A percentile compares a stretch with the other conserved stretches of the same genome.
phyloP scores from a whole-genome alignment of 2,329 filamentous ascomycete species.

The Colletotrichum zoysiae region DNA sequence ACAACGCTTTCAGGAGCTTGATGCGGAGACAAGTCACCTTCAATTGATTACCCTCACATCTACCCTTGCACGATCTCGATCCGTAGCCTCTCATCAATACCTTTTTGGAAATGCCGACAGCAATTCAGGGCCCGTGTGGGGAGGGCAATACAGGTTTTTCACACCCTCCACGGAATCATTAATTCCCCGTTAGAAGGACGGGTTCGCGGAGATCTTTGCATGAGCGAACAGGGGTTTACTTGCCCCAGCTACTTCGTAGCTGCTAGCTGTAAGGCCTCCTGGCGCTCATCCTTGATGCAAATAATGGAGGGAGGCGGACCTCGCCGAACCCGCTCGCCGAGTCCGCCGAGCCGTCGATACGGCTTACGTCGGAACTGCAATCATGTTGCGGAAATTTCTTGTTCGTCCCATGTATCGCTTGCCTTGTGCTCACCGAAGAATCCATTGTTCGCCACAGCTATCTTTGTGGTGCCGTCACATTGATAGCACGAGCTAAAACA shows the following conservation, averaged over 20 bases:
- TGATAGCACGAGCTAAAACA: conserved; percentile 25
- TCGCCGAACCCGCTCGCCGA: neutral
- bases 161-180: no score
- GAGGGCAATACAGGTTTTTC: neutral
- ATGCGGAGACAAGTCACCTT: conserved; percentile 80
- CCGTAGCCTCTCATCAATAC: neutral
- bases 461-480: conserved; percentile 22
- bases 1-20: conserved; percentile 83
- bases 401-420: conserved; percentile 2
- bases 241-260: neutral
- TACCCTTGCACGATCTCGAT: neutral
- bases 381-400: neutral
- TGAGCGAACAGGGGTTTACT: neutral
- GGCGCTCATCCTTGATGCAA: conserved; percentile 4
- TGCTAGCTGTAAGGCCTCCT: neutral
- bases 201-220: conserved; percentile 1
- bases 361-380: neutral
- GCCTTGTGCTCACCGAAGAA: conserved; percentile 3
- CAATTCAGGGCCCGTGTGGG: neutral
- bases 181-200: neutral
- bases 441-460: neutral
- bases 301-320: neutral
- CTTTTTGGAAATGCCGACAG: no score
- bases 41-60: conserved; percentile 39
- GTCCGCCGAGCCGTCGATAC: neutral